phyloP scores from a whole-genome alignment of 2,329 filamentous ascomycete species.

The Mariannaea sp. region DNA sequence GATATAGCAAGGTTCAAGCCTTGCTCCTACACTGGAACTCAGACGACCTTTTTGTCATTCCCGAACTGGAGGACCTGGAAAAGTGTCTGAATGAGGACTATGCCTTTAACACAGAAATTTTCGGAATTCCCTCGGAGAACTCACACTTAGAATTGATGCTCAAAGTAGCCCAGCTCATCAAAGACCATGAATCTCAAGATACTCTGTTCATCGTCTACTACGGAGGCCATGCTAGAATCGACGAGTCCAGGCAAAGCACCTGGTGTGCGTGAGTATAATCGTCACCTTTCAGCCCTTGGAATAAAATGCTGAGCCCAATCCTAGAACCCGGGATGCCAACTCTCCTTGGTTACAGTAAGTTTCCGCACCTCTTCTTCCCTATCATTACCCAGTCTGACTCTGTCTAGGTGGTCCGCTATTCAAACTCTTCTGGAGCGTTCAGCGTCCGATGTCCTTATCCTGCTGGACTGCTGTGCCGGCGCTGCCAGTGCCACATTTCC shows the following conservation, averaged over 20 bases:
- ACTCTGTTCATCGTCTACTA: conserved; percentile 64
- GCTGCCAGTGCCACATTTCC: conserved; percentile 64
- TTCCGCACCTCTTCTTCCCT: background rate
- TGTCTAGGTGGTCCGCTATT: conserved; percentile 60
- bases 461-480: conserved; percentile 64
- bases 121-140: conserved; percentile 62
- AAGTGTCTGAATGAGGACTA: conserved; percentile 60
- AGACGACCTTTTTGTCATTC: conserved; percentile 62
- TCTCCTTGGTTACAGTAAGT: conserved; percentile 62
- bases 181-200: conserved; percentile 59
- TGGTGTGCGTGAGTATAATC: conserved; percentile 59
- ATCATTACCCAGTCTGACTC: conserved; percentile 11
- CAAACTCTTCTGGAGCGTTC: conserved; percentile 63
- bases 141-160: conserved; percentile 63
- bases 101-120: conserved; percentile 61
- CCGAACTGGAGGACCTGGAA: conserved; percentile 61
- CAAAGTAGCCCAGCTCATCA: conserved; percentile 60
- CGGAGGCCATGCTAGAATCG: conserved; percentile 63
- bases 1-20: conserved; percentile 60
- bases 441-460: conserved; percentile 60
- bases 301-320: conserved; percentile 11
- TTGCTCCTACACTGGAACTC: conserved; percentile 62
- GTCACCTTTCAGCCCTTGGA: background rate
- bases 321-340: conserved; percentile 54
- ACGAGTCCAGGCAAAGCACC: conserved; percentile 63